Evolutionary conservation across 208 protist genomes (phyloP).

Genomic region (Zelonia costaricensis): DNA sequence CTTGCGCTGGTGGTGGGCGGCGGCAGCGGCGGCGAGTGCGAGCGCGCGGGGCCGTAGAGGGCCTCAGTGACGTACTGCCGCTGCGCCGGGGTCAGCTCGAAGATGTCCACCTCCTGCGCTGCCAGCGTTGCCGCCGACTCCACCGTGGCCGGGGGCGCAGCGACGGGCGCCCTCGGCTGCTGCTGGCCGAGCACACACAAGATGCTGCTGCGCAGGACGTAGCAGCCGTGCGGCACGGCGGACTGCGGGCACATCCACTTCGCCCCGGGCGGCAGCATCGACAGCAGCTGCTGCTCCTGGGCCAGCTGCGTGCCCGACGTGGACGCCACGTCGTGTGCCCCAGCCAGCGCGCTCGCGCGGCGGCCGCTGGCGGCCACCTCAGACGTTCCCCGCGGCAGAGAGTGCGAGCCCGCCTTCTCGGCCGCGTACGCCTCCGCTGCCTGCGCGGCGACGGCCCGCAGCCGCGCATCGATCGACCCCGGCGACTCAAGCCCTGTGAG

Average conservation of each 20-base stretch:
- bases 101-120: background rate
- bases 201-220: slow-evolving; percentile 31
- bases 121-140: background rate
- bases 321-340: background rate
- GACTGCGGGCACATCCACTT: slow-evolving; percentile 11
- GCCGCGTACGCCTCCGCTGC: background rate
- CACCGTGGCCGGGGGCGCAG: background rate
- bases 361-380: too few species aligned
- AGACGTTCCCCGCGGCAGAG: too few species aligned
- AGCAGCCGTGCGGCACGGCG: slow-evolving; percentile 1
- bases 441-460: background rate
- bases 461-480: background rate
- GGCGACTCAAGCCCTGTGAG: background rate
- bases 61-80: background rate
- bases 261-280: background rate
- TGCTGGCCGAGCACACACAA: slow-evolving; percentile 25
- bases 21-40: background rate
- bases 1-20: background rate
- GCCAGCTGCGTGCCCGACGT: background rate
- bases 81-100: slow-evolving; percentile 6
- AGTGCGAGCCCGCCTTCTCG: background rate
- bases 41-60: background rate
- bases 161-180: background rate
- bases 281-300: slow-evolving; percentile 7
- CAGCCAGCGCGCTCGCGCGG: too few species aligned